Conservation (phyloP, 352 stramenopile species). For the Globisporangium parvum region DNA sequence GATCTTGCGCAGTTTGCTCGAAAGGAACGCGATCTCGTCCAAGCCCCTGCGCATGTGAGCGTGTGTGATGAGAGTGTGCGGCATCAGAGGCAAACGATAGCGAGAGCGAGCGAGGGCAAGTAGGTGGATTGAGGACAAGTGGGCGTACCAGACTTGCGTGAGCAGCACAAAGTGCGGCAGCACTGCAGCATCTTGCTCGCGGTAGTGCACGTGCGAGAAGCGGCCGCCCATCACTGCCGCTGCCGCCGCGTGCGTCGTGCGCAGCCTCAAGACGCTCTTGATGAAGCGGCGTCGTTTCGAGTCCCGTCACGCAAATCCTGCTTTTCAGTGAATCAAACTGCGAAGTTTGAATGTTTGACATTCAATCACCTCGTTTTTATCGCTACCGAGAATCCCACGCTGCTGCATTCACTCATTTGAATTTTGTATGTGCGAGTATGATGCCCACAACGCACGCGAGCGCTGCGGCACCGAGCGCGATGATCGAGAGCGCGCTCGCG, state of each 20-base stretch:
- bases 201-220: conserved; percentile 75
- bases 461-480: no score
- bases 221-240: conserved; percentile 41
- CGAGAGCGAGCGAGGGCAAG: not conserved
- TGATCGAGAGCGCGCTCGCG: no score
- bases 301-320: not conserved
- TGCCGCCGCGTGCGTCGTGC: not conserved
- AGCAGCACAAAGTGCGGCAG: conserved; percentile 56
- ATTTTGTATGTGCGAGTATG: no score
- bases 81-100: not conserved
- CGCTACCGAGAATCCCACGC: not conserved
- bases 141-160: conserved; percentile 54
- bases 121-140: not conserved
- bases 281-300: not conserved
- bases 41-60: conserved; percentile 25
- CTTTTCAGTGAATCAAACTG: not conserved
- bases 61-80: not conserved
- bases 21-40: conserved; percentile 54
- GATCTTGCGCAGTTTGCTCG: conserved; percentile 35
- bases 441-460: no score
- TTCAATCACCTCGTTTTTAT: not conserved
- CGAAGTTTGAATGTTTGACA: no score
- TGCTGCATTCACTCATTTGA: no score
- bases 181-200: conserved; percentile 58
- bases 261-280: no score